phyloP scores from a whole-genome alignment of 2,329 filamentous ascomycete species.

The Ceratocystis alfenasii region DNA sequence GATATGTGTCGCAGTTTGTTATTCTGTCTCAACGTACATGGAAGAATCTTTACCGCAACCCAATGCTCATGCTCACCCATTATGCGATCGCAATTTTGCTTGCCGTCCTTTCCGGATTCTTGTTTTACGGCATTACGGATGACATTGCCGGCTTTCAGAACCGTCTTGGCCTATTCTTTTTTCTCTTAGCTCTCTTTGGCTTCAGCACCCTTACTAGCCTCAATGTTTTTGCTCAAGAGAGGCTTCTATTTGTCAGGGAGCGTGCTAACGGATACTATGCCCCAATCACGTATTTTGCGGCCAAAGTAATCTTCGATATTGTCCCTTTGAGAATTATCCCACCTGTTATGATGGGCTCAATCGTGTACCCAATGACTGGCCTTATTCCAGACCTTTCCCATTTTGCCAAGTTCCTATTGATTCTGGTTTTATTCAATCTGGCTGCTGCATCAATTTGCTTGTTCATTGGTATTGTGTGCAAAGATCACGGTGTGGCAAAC shows the following conservation, averaged over 20 bases:
- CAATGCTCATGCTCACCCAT: slow-evolving; percentile 95
- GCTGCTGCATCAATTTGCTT: slow-evolving; percentile 87
- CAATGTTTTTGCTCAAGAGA: slow-evolving; percentile 83
- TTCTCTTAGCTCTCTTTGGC: slow-evolving; percentile 86
- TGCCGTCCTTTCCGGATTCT: slow-evolving; percentile 83
- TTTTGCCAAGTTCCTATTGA: slow-evolving; percentile 83
- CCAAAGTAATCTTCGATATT: slow-evolving; percentile 98
- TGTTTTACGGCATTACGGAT: slow-evolving; percentile 92
- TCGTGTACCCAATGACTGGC: slow-evolving; percentile 96
- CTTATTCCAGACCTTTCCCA: slow-evolving; percentile 68
- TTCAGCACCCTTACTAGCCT: slow-evolving; percentile 92
- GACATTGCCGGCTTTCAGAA: slow-evolving; percentile 98
- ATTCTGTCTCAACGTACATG: slow-evolving; percentile 87
- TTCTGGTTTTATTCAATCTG: slow-evolving; percentile 90
- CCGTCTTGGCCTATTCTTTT: slow-evolving; percentile 92
- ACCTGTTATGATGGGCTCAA: slow-evolving; percentile 86
- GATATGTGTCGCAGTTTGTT: slow-evolving; percentile 68
- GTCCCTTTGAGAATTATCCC: slow-evolving; percentile 87
- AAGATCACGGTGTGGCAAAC: slow-evolving; percentile 82
- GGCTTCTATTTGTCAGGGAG: slow-evolving; percentile 83
- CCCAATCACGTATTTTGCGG: slow-evolving; percentile 83
- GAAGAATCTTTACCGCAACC: slow-evolving; percentile 95
- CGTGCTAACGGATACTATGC: slow-evolving; percentile 94
- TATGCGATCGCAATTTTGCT: slow-evolving; percentile 94
- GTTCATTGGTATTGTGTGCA: slow-evolving; percentile 92